phyloP scores from a whole-genome alignment of 2,329 filamentous ascomycete species.

The Alternaria sp. region DNA sequence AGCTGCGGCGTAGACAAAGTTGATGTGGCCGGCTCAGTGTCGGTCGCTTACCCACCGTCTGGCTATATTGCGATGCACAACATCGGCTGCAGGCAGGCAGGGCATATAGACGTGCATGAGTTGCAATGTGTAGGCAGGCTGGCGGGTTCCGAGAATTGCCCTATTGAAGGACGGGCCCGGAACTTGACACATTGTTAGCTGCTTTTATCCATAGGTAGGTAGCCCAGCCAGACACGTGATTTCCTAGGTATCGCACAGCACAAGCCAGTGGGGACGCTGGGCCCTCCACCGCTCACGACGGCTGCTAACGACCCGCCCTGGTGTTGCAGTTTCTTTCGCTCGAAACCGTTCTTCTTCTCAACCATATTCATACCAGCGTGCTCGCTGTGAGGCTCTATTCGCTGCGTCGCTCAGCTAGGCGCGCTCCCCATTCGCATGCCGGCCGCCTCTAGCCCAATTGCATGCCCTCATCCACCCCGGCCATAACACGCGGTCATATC shows the following conservation, averaged over 20 bases:
- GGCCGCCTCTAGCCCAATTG: constrained; percentile 47
- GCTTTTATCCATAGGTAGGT: constrained; percentile 19
- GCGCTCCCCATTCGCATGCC: constrained; percentile 46
- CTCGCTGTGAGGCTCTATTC: constrained; percentile 38
- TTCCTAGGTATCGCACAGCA: constrained; percentile 1
- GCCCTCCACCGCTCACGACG: constrained; percentile 29
- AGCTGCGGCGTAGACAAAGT: constrained; percentile 4
- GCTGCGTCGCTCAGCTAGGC: constrained; percentile 37
- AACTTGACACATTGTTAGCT: constrained; percentile 26
- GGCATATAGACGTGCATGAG: constrained; percentile 22
- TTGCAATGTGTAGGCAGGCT: constrained; percentile 20
- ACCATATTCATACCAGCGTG: constrained; percentile 21
- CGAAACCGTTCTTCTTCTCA: constrained; percentile 20
- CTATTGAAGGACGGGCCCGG: constrained; percentile 19
- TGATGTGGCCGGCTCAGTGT: constrained; percentile 11
- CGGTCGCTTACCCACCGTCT: constrained; percentile 11
- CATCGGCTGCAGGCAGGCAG: constrained; percentile 23
- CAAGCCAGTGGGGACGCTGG: not conserved
- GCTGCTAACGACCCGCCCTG: constrained; percentile 29
- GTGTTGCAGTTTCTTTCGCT: constrained; percentile 30
- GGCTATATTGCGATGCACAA: constrained; percentile 26
- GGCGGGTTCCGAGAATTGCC: constrained; percentile 19
- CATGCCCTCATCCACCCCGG: constrained; percentile 39
- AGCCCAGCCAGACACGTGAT: constrained; percentile 23
- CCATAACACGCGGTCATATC: constrained; percentile 39